Base-by-base conservation (phyloP, 768 basidiomycete species). In the Guyanaporus albipodus region DNA sequence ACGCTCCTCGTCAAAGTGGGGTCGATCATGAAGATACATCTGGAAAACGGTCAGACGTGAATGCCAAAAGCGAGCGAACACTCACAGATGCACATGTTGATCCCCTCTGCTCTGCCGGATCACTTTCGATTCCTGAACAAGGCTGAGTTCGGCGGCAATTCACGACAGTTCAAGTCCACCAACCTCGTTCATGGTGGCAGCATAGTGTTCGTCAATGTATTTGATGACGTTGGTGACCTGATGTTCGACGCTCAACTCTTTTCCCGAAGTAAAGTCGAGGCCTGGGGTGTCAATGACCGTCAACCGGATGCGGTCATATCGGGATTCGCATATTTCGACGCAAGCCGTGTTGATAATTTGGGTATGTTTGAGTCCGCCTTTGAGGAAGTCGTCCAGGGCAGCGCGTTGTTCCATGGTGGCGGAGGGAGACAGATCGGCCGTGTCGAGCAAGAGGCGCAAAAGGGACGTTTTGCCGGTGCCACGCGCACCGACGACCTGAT, bases 221-320 rank as follows among this genome's bases (percentile, higher is more conserved):
- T 82, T 88, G 59, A 91, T 75, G 27, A 93, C 69, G 10, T 67
- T 57, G 28, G 80, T 82, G 15, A 92, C 85, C 63, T 89, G 86
- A 44, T 85, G 77, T 59, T 92, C 91, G 44, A 92, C 74, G 63
- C 76, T 80, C 49, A 93, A 68, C 65, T 91, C 89, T 52, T 74
- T 78, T 28, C 87, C 84, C 40, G 79, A 74, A 34, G 73, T 57
- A 62, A 89, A 90, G 60, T 91, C 88, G 40, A 91, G 68, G 6
- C 90, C 90, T 23, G 90, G 90, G 2, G 91, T 92, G 57, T 93
- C 90, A 51, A 89, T 85, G 46, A 88, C 86, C 12, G 85, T 85
- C 55, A 93, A 76, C 19, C 84, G 65, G 37, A 92, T 72, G 29
- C 90, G 75, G 63, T 92, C 90, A 56, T 82, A 85, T 53, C 82